Evolutionary conservation across 805 yeast species (phyloP).

Genomic region (Saturnispora bothae): DNA sequence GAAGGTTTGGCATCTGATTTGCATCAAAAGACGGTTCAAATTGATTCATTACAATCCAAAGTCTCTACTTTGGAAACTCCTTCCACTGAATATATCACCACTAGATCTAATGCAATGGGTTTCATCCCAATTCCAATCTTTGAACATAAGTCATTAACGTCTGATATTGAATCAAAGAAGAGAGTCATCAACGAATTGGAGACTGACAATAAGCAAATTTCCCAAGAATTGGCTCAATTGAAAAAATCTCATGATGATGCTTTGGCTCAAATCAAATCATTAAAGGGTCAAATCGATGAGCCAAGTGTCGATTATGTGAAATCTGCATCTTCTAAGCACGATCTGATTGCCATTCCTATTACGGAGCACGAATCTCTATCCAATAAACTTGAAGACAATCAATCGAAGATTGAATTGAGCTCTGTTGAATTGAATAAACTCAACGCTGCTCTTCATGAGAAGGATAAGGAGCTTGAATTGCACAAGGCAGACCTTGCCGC

Average conservation of each 20-base stretch:
- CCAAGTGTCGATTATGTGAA: constrained; percentile 15
- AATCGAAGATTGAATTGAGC: constrained; percentile 6
- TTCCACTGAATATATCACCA: constrained; percentile 19
- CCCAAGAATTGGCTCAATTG: background rate
- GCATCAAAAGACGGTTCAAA: constrained; percentile 5
- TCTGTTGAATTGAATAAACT: background rate
- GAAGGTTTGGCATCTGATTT: constrained; percentile 5
- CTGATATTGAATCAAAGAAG: constrained; percentile 2
- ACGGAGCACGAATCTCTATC: constrained; percentile 5
- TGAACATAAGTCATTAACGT: constrained; percentile 9
- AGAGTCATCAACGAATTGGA: constrained; percentile 2
- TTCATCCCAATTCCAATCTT: constrained; percentile 15
- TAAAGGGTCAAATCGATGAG: constrained; percentile 4
- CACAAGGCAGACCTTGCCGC: background rate
- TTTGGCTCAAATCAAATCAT: background rate
- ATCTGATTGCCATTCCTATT: constrained; percentile 20
- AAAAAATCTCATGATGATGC: background rate
- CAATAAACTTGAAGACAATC: constrained; percentile 4
- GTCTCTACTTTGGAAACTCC: constrained; percentile 16
- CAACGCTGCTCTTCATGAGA: background rate
- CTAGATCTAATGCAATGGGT: constrained; percentile 13
- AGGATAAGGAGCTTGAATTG: background rate
- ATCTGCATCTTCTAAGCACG: constrained; percentile 24
- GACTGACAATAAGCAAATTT: background rate
- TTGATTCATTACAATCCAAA: constrained; percentile 5